A percentile compares a stretch with the other conserved stretches of the same genome.
Evolutionary conservation across 202 grass and related monocot genomes (phyloP).

Genomic region (Bolboschoenoplectus hybrid): DNA sequence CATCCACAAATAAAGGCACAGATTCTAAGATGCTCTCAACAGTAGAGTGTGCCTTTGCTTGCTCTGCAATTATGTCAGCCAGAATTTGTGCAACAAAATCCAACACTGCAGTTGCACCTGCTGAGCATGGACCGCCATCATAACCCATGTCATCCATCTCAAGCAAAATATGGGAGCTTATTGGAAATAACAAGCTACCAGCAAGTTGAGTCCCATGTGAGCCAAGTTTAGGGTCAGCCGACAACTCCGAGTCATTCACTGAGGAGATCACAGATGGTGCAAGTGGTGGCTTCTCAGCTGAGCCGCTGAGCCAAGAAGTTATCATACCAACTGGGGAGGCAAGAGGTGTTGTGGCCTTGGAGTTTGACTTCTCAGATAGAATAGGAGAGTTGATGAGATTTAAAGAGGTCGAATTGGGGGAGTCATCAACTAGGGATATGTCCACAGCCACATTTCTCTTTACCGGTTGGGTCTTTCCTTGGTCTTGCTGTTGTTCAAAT

Average conservation of each 20-base stretch:
- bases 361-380: constrained; percentile 80
- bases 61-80: constrained; percentile 87
- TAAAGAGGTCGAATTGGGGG: constrained; percentile 64
- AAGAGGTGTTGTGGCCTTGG: constrained; percentile 65
- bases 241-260: constrained; percentile 64
- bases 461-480: constrained; percentile 39
- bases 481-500: constrained; percentile 54
- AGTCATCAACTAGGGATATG: constrained; percentile 50
- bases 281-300: constrained; percentile 60
- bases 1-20: constrained; percentile 85
- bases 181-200: constrained; percentile 67
- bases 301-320: constrained; percentile 72
- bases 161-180: constrained; percentile 79
- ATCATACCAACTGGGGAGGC: constrained; percentile 79
- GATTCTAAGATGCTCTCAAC: constrained; percentile 85
- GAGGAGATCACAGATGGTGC: constrained; percentile 73
- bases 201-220: constrained; percentile 60
- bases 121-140: constrained; percentile 94
- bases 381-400: constrained; percentile 72
- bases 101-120: constrained; percentile 88
- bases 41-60: constrained; percentile 81
- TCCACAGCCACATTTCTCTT: constrained; percentile 60
- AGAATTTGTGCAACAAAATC: constrained; percentile 99
- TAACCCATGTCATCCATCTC: constrained; percentile 97
- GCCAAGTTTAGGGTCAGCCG: constrained; percentile 62